These are phyloP conservation scores for Rhypophila decipiens DNA, from an alignment of 495 filamentous ascomycete genomes.

Conservation along the genomic window DNA sequence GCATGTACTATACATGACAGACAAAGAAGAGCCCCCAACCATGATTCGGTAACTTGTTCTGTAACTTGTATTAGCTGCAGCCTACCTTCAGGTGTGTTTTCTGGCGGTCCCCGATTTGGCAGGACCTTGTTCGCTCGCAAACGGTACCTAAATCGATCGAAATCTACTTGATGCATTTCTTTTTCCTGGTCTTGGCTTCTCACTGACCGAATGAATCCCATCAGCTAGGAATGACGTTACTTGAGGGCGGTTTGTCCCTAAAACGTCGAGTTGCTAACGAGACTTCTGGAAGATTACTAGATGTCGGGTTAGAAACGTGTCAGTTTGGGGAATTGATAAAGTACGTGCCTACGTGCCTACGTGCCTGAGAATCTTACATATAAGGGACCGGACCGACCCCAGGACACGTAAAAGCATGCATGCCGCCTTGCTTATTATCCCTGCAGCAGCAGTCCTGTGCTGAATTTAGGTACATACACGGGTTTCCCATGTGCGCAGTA, in stretches of 20 bases:
- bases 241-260: no score
- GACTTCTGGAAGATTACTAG: constrained; percentile 21
- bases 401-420: background rate
- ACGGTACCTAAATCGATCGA: background rate
- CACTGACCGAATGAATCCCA: background rate
- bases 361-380: background rate
- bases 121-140: background rate
- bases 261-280: no score
- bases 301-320: constrained; percentile 13
- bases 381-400: background rate
- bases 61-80: background rate
- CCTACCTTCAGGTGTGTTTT: no score
- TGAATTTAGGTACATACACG: no score
- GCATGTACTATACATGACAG: no score
- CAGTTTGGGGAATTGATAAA: constrained; percentile 5
- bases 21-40: background rate
- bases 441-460: no score
- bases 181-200: background rate
- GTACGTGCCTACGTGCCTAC: constrained; percentile 13
- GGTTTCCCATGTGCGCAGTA: background rate
- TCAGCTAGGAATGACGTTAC: background rate
- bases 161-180: background rate
- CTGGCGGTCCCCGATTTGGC: constrained; percentile 1
- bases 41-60: background rate
- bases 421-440: background rate